Base-by-base conservation (phyloP, 768 basidiomycete species). In the Leccinum aurantiacum region DNA sequence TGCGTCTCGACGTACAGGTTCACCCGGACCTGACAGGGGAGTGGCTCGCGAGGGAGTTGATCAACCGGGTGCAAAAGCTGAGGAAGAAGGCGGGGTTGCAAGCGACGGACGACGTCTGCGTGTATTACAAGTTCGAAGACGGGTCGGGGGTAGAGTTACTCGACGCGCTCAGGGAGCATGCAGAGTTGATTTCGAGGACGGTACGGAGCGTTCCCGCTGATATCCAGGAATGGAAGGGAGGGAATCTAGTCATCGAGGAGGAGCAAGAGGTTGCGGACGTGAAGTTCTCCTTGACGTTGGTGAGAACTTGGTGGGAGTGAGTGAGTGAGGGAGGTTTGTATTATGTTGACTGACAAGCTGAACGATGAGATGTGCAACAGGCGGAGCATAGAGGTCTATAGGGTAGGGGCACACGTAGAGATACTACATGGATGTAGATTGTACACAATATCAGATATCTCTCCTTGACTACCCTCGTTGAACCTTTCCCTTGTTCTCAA, bases 71-170 rank as follows among this genome's bases (percentile, higher is more conserved):
- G 47, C 97, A 99, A 78, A 93, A 93, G 72, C 79, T 98, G 61
- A 83, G 97, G 66, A 99, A 99, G 79, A 93, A 95, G 75, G 95
- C 94, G 1, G 94, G 95, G 14, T 79, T 98, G 63, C 93, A 95
- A 75, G 89, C 96, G 19, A 95, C 94, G 8, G 97, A 99, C 71
- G 93, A 97, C 70, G 87, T 98, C 27, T 82, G 91, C 56, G n/a
- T 97, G 44, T 95, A 88, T 76, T 95, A 95, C 77, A 75, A 76
- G 59, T 91, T 96, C 71, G 87, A 89, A 67, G 82, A 83, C 14
- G 90, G 86, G 25, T 67, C 79, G 9, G 89, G 89, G 11, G 77
- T 77, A 22, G 89, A 90, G 48, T 69, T 95, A 56, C 74, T 84
- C 44, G 77, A 76, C 27, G 90, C 91, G 25, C 83, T 93, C 64